Percentiles rank a stretch among this genome's conserved stretches.
phyloP scores from a whole-genome alignment of 768 basidiomycete species.

The Lactarius evosmus region DNA sequence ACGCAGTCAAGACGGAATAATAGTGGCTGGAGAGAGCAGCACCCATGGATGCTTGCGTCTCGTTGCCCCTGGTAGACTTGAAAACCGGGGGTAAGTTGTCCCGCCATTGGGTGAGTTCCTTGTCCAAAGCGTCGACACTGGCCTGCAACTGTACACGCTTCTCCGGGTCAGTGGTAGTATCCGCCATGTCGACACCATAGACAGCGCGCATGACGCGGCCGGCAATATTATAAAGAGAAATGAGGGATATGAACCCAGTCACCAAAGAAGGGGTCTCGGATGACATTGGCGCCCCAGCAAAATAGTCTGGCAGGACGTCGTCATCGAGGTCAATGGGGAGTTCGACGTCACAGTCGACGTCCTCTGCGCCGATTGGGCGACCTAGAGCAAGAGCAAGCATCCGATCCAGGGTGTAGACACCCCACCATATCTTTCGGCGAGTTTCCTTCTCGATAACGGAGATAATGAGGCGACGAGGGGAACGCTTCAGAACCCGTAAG shows the following conservation, averaged over 20 bases:
- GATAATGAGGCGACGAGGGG: constrained; percentile 69
- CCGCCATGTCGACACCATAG: constrained; percentile 75
- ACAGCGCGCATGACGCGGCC: constrained; percentile 80
- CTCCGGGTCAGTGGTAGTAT: constrained; percentile 63
- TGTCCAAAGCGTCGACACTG: constrained; percentile 74
- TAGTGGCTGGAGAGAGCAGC: constrained; percentile 86
- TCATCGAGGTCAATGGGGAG: constrained; percentile 82
- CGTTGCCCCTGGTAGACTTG: constrained; percentile 69
- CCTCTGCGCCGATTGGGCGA: constrained; percentile 83
- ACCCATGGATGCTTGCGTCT: constrained; percentile 82
- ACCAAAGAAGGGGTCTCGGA: constrained; percentile 66
- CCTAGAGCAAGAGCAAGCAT: constrained; percentile 91
- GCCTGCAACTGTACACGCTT: constrained; percentile 72
- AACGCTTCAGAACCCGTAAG: constrained; percentile 51
- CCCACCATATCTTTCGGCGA: constrained; percentile 91
- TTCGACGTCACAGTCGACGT: constrained; percentile 88
- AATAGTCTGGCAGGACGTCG: constrained; percentile 68
- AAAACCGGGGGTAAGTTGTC: constrained; percentile 71
- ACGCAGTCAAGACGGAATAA: constrained; percentile 81
- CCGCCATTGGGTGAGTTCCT: constrained; percentile 78
- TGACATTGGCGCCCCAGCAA: constrained; percentile 56
- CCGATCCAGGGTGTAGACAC: constrained; percentile 84
- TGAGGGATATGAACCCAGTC: constrained; percentile 75
- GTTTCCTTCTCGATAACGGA: constrained; percentile 83
- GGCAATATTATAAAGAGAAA: constrained; percentile 78